Conservation (phyloP, 2,329 filamentous ascomycete genomes). For the Nemania serpens region DNA sequence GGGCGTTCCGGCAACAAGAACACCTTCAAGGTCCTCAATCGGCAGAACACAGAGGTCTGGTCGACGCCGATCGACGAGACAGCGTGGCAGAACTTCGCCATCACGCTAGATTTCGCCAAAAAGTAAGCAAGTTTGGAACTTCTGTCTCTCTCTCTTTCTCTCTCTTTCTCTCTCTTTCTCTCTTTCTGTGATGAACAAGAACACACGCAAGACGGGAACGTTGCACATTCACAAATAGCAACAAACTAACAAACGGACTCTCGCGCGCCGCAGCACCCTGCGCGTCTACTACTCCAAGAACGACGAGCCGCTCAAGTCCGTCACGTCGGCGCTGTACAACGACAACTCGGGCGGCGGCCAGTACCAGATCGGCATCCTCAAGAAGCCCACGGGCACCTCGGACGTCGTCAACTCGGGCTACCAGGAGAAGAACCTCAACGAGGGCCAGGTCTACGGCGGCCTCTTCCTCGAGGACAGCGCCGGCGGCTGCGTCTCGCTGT, state of each 20-base stretch:
- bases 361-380: conserved; percentile 63
- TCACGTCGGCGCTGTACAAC: conserved; percentile 51
- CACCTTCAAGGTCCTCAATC: conserved; percentile 49
- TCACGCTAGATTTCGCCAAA: conserved; percentile 58
- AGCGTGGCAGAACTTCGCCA: conserved; percentile 65
- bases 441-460: conserved; percentile 56
- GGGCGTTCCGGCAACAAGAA: conserved; percentile 44
- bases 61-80: conserved; percentile 48
- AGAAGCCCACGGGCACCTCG: conserved; percentile 58
- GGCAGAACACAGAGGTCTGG: conserved; percentile 47
- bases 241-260: not conserved
- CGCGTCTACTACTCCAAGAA: conserved; percentile 61
- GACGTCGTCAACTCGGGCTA: conserved; percentile 56
- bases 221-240: not conserved
- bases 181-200: too few relatives aligned
- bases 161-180: not conserved
- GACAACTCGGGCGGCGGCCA: conserved; percentile 59
- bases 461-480: conserved; percentile 56
- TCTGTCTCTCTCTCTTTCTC: not conserved
- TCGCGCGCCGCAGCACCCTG: conserved; percentile 50
- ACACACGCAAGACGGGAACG: too few relatives aligned
- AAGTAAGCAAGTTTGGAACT: conserved; percentile 49
- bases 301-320: conserved; percentile 50
- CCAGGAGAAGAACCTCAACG: conserved; percentile 52
- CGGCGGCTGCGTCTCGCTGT: conserved; percentile 48